Evolutionary conservation across 257 asterid genomes (phyloP), one percentile per base, ranked within the genome.

Genomic region (Anisodus tanguticus): DNA sequence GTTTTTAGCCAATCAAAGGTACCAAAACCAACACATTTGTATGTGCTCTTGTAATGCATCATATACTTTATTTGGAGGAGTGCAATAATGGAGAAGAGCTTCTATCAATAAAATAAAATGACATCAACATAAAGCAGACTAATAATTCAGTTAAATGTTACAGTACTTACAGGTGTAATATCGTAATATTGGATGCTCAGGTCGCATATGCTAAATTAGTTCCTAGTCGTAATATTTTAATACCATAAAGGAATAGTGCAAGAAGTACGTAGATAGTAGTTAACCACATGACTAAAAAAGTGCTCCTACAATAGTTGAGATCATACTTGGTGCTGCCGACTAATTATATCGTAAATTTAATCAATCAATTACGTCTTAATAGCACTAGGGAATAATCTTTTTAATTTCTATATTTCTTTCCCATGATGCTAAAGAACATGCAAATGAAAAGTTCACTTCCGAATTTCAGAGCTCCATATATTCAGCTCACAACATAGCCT

Each of bases 21-120:
- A 76, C 4, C 37, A 19, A 74, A 74, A 74, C 19, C 63, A 76
- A 74, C 60, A 49, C 22, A 47, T 71, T 71, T 16, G 35, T 71
- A 45, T 11, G 62, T 57, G 22, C 62, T 57, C 62, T 16, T 12
- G 16, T 66, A 66, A 66, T 66, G 47, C 0, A 31, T 66, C 74
- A 66, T 31, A 66, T 67, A 2, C 49, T 6, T 67, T 67, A 39
- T 35, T 67, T 67, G 49, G 53, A 68, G 12, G 26, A 68, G 12
- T 68, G 12, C 53, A 68, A 58, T 17, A 10, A 58, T 17, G 26
- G 64, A 6, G 63, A 58, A 37, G 8, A 68, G 51, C 76, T 68
- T 68, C 51, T 37, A 68, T 39, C 47, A 68, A 13, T 68, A 35
- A 68, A 66, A 11, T 11, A 22, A 68, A 66, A 11, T 11, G 9